Conservation (phyloP, 352 stramenopile genomes). For the Pythium folliculosum region DNA sequence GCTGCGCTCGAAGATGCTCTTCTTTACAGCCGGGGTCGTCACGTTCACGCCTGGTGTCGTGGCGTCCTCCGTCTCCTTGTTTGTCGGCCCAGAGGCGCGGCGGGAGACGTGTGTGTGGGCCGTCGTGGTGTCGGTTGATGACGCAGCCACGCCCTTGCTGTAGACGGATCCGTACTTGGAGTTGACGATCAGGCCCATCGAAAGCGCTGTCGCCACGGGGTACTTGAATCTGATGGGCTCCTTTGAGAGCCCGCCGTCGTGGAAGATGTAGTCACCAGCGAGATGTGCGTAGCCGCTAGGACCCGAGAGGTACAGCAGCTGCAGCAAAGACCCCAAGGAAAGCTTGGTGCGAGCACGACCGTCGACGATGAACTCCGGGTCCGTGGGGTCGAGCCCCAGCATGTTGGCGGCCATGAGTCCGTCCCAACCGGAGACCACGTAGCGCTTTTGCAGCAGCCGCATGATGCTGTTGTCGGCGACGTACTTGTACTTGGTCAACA, state of each 20-base stretch:
- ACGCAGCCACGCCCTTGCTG: conserved; percentile 5
- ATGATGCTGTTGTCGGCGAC: conserved; percentile 51
- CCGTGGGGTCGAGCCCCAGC: conserved; percentile 49
- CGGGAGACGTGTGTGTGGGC: neutral
- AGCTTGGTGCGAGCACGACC: conserved; percentile 35
- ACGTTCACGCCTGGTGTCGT: too few species aligned
- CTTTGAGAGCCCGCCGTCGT: conserved; percentile 38
- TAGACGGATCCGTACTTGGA: neutral
- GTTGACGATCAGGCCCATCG: conserved; percentile 36
- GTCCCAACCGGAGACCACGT: conserved; percentile 57
- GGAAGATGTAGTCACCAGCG: conserved; percentile 54
- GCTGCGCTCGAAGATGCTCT: neutral
- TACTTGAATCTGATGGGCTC: conserved; percentile 39
- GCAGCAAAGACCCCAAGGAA: conserved; percentile 42
- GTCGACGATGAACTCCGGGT: conserved; percentile 31
- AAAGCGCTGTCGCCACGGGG: conserved; percentile 30
- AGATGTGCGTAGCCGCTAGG: conserved; percentile 46
- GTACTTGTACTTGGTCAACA: conserved; percentile 41
- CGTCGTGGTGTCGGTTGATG: neutral
- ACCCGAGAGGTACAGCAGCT: conserved; percentile 52
- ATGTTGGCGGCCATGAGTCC: conserved; percentile 33
- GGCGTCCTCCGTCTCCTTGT: neutral
- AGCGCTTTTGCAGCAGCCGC: conserved; percentile 47
- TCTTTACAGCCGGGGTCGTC: neutral
- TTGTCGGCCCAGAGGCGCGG: neutral